Base-by-base conservation (phyloP, 2,329 filamentous ascomycete species). In the Ceratocystis variospora region DNA sequence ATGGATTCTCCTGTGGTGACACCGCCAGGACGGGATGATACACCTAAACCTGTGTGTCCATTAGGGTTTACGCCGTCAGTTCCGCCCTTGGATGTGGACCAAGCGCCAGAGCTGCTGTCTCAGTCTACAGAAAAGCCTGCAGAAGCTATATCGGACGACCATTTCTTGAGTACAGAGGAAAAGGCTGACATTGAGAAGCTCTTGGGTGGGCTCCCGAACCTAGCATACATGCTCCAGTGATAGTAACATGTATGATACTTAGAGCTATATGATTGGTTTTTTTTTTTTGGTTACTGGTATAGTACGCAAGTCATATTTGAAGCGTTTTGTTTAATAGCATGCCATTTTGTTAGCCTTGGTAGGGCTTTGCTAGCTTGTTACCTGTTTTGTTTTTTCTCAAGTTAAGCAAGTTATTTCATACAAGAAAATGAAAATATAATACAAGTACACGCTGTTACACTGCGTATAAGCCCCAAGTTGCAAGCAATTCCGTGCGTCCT, bases 141-240 rank as follows among this genome's bases (percentile, higher is more conserved):
- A 48, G 15, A 15, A 48, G 15, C 44, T 28, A n/a, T 10, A 5
- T 19, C 45, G 12, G 46, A 48, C 33, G 41, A 28, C 22, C 28
- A 28, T 12, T 17, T 10, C 10, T 22, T 68, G n/a, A 61, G 25
- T 7, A 28, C 44, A 37, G 25, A 48, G 15, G 63, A 68, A 8
- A 55, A 37, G 15, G 44, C 46, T 10, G 61, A 41, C 12, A 53
- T 46, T 5, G 45, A 50, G 22, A 46, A 37, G 7, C 48, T 68
- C 12, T 7, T 68, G 15, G 31, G 19, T 50, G 59, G 28, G 17
- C 45, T 68, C 10, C 55, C 66, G 1, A 59, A 66, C 44, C 44
- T 68, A 19, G 63, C 61, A 25, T 68, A 66, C 44, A 68, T 68
- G 66, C 37, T 61, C 8, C 45, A 25, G 44, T 63, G 28, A 55